A percentile compares a stretch with the other conserved stretches of the same genome.
These are phyloP conservation scores for Phaseolus lunatus DNA, from an alignment of 306 rosid genomes.

Conservation along the genomic window DNA sequence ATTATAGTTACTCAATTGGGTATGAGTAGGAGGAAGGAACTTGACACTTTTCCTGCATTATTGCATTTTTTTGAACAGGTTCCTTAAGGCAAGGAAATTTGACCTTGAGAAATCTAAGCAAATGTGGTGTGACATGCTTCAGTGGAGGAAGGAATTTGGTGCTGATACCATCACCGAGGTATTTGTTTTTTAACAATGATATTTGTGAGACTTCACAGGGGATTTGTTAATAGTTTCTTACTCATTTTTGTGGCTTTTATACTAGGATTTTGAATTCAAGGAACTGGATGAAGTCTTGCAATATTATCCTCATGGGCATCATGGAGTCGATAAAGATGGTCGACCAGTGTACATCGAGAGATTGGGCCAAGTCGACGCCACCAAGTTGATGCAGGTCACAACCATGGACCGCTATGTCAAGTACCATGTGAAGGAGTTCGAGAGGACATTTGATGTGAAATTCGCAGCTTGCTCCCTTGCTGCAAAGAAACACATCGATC, in stretches of 20 bases:
- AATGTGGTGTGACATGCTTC: constrained; percentile 94
- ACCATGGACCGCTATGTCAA: constrained; percentile 81
- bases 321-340: constrained; percentile 94
- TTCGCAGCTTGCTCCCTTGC: constrained; percentile 92
- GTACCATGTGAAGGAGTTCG: constrained; percentile 85
- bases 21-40: neutral
- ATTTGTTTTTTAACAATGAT: constrained; percentile 22
- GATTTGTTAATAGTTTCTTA: neutral
- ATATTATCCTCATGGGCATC: constrained; percentile 91
- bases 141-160: constrained; percentile 91
- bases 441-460: constrained; percentile 78
- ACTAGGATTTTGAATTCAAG: constrained; percentile 82
- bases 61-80: constrained; percentile 56
- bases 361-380: constrained; percentile 75
- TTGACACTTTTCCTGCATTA: neutral
- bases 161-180: constrained; percentile 81
- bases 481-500: constrained; percentile 90
- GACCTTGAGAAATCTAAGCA: constrained; percentile 84
- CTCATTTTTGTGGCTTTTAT: constrained; percentile 22
- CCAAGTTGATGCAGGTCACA: constrained; percentile 85
- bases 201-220: neutral
- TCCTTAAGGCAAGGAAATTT: constrained; percentile 87
- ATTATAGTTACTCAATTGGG: neutral
- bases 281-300: constrained; percentile 74
- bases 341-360: constrained; percentile 88